Conservation (phyloP, 306 rosid species). For the Betula pendula region DNA sequence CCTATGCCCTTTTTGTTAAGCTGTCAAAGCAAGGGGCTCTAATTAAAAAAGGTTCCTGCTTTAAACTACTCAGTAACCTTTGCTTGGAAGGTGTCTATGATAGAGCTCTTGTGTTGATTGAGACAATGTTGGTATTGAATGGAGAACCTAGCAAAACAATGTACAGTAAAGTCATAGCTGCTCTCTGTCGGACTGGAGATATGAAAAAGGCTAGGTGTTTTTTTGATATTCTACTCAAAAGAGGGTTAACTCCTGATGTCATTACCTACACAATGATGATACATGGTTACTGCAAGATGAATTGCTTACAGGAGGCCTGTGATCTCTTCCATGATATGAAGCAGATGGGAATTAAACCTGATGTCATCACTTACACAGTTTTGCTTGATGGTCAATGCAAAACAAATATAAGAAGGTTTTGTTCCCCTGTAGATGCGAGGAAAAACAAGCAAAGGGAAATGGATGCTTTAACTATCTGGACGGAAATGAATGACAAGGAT, state of each 20-base stretch:
- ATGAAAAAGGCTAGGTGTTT: slow-evolving; percentile 46
- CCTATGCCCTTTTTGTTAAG: slow-evolving; percentile 49
- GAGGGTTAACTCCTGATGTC: slow-evolving; percentile 58
- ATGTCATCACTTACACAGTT: slow-evolving; percentile 69
- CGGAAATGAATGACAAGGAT: slow-evolving; percentile 60
- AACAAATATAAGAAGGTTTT: slow-evolving; percentile 24
- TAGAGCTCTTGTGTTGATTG: slow-evolving; percentile 42
- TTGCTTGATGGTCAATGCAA: slow-evolving; percentile 59
- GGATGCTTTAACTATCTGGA: slow-evolving; percentile 45
- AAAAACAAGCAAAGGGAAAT: slow-evolving; percentile 10
- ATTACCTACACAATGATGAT: slow-evolving; percentile 76
- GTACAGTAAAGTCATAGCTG: slow-evolving; percentile 59
- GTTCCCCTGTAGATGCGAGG: slow-evolving; percentile 10
- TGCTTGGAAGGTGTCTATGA: slow-evolving; percentile 43
- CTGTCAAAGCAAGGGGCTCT: slow-evolving; percentile 47
- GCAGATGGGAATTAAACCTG: slow-evolving; percentile 64
- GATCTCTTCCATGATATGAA: slow-evolving; percentile 69
- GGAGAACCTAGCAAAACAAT: slow-evolving; percentile 49
- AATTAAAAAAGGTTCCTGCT: slow-evolving; percentile 38
- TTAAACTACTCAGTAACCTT: slow-evolving; percentile 54
- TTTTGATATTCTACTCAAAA: slow-evolving; percentile 45
- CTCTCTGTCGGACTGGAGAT: slow-evolving; percentile 54
- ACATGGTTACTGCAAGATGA: slow-evolving; percentile 57
- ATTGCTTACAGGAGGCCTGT: slow-evolving; percentile 57
- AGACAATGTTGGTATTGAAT: slow-evolving; percentile 45